Conservation (phyloP, 2,329 filamentous ascomycete genomes). For the Trichoderma aggressivum region DNA sequence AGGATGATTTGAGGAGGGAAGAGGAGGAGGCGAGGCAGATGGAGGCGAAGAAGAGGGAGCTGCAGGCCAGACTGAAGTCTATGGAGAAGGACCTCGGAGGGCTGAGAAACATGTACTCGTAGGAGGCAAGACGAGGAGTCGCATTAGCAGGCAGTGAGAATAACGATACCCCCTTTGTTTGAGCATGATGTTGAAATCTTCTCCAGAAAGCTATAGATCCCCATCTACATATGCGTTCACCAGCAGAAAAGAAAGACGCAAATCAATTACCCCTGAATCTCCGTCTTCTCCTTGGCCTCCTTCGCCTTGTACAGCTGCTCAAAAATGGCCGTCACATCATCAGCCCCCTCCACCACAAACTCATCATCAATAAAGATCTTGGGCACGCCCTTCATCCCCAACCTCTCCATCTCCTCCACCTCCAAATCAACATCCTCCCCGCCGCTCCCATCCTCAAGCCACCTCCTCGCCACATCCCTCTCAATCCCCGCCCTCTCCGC, state of each 20-base stretch:
- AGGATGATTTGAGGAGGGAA: conserved; percentile 65
- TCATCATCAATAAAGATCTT: conserved; percentile 69
- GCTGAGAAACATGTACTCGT: conserved; percentile 47
- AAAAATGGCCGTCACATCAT: conserved; percentile 66
- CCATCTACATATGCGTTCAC: neutral
- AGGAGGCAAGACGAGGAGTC: neutral
- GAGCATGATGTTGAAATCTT: neutral
- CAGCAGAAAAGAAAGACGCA: neutral
- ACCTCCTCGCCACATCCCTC: conserved; percentile 47
- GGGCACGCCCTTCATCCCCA: conserved; percentile 64
- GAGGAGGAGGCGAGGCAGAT: conserved; percentile 62
- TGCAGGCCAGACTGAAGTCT: conserved; percentile 49
- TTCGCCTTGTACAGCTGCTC: conserved; percentile 58
- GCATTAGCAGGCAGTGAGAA: neutral
- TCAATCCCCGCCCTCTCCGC: conserved; percentile 54
- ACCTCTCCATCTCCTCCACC: conserved; percentile 48
- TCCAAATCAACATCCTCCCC: conserved; percentile 56
- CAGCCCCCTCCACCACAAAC: conserved; percentile 67
- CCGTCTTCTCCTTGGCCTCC: conserved; percentile 37
- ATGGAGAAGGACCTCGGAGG: conserved; percentile 57
- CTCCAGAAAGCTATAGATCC: too few relatives aligned
- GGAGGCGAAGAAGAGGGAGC: conserved; percentile 54
- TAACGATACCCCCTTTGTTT: conserved; percentile 13
- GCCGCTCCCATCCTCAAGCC: conserved; percentile 53
- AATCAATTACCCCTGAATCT: neutral